Percentiles rank a stretch among this genome's conserved stretches.
Evolutionary conservation across 805 yeast genomes (phyloP).

Genomic region (Saccharomycopsis babjevae): DNA sequence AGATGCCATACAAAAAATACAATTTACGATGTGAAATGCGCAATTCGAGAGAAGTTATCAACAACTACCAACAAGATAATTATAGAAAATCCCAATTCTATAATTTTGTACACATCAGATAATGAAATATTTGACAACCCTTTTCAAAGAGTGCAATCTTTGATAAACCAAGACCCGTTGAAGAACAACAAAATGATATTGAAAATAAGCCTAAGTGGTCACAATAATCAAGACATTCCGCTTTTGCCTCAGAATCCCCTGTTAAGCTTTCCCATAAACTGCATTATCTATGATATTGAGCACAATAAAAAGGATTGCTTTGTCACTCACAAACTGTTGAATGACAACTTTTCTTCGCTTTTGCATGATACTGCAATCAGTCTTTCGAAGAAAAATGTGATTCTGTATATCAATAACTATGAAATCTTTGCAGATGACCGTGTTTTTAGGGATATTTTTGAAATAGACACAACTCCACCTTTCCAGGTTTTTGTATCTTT

Average conservation of each 20-base stretch:
- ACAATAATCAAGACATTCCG: not conserved
- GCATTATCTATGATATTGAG: not conserved
- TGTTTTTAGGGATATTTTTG: not conserved
- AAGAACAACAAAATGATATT: not conserved
- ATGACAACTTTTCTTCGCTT: not conserved
- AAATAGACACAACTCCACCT: not conserved
- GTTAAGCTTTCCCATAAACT: not conserved
- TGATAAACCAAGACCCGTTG: not conserved
- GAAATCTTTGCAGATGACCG: not conserved
- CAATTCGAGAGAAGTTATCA: not conserved
- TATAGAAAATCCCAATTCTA: not conserved
- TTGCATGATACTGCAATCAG: not conserved
- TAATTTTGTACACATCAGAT: not conserved
- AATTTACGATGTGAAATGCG: not conserved
- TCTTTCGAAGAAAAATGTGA: not conserved
- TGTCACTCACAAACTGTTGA: not conserved
- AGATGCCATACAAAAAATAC: not conserved
- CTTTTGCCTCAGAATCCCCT: not conserved
- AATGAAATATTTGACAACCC: not conserved
- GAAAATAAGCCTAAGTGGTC: not conserved
- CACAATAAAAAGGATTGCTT: not conserved
- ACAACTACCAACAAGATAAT: not conserved
- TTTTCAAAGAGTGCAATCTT: not conserved
- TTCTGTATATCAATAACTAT: not conserved
- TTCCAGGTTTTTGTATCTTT: not conserved